These are phyloP conservation scores for Coniella vitis DNA, from an alignment of 2,329 filamentous ascomycete genomes.

Conservation along the genomic window DNA sequence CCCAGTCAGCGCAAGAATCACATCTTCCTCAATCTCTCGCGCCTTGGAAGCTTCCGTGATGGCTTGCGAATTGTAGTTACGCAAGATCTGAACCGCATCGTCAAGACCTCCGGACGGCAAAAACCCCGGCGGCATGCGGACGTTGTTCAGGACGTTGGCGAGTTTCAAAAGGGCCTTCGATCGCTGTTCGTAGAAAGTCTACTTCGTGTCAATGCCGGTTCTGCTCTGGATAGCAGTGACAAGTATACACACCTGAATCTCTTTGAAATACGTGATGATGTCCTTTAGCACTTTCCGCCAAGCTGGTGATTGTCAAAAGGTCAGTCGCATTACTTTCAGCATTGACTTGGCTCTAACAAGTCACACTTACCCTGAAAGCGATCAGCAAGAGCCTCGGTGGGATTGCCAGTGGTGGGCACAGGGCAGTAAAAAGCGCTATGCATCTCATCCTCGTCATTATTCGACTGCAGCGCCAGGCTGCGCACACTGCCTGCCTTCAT, in stretches of 20 bases:
- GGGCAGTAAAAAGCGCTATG: slow-evolving; percentile 87
- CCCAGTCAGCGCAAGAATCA: slow-evolving; percentile 79
- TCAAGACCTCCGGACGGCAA: slow-evolving; percentile 76
- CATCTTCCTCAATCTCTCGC: slow-evolving; percentile 82
- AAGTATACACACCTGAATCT: slow-evolving; percentile 55
- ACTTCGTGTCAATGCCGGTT: too few relatives aligned
- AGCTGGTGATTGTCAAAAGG: slow-evolving; percentile 40
- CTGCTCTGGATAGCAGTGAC: background rate
- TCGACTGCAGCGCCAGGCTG: slow-evolving; percentile 68
- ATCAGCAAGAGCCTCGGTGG: slow-evolving; percentile 79
- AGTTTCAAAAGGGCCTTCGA: slow-evolving; percentile 78
- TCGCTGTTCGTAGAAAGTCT: slow-evolving; percentile 73
- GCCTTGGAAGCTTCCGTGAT: slow-evolving; percentile 81
- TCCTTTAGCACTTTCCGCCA: slow-evolving; percentile 97
- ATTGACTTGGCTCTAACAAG: slow-evolving; percentile 8
- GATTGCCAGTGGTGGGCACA: slow-evolving; percentile 78
- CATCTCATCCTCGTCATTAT: slow-evolving; percentile 58
- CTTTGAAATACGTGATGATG: slow-evolving; percentile 86
- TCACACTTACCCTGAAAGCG: slow-evolving; percentile 76
- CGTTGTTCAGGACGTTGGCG: slow-evolving; percentile 77
- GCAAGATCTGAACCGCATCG: slow-evolving; percentile 75
- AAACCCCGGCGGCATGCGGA: slow-evolving; percentile 66
- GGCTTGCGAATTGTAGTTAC: slow-evolving; percentile 74
- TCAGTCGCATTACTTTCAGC: slow-evolving; percentile 7
- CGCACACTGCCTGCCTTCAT: slow-evolving; percentile 80